Evolutionary conservation across 352 stramenopile genomes (phyloP).

Genomic region (Pythium folliculosum): DNA sequence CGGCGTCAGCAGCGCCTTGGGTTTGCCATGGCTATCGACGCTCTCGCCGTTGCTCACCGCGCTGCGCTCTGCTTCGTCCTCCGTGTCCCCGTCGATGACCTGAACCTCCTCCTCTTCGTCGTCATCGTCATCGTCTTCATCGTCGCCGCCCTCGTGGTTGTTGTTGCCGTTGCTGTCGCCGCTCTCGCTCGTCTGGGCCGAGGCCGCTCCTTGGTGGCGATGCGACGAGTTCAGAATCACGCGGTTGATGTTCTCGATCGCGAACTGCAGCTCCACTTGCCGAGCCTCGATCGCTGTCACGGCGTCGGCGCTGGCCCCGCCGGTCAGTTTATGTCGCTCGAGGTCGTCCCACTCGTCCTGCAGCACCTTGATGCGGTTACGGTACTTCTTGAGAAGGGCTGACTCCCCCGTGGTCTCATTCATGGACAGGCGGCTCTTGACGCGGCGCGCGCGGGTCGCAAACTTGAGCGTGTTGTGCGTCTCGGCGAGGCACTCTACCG

Average conservation of each 20-base stretch:
- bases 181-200: conserved; percentile 1
- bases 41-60: background rate
- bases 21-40: conserved; percentile 1
- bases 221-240: conserved; percentile 74
- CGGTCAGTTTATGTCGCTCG: conserved; percentile 40
- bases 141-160: conserved; percentile 20
- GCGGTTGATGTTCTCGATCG: conserved; percentile 80
- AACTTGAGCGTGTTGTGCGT: conserved; percentile 97
- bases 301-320: background rate
- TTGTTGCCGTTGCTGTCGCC: conserved; percentile 12
- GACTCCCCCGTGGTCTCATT: conserved; percentile 86
- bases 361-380: conserved; percentile 60
- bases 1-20: conserved; percentile 2
- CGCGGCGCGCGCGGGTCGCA: conserved; percentile 90
- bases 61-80: conserved; percentile 29
- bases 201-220: conserved; percentile 21
- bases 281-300: conserved; percentile 49
- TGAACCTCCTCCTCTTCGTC: conserved; percentile 43
- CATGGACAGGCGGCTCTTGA: conserved; percentile 90
- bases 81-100: conserved; percentile 25
- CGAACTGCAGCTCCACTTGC: conserved; percentile 74
- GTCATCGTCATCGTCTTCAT: conserved; percentile 37
- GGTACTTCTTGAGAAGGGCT: conserved; percentile 67
- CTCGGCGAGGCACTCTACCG: conserved; percentile 92
- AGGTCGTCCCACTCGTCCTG: conserved; percentile 66